phyloP scores from a whole-genome alignment of 768 basidiomycete species.

The Pleurotus eryngii region DNA sequence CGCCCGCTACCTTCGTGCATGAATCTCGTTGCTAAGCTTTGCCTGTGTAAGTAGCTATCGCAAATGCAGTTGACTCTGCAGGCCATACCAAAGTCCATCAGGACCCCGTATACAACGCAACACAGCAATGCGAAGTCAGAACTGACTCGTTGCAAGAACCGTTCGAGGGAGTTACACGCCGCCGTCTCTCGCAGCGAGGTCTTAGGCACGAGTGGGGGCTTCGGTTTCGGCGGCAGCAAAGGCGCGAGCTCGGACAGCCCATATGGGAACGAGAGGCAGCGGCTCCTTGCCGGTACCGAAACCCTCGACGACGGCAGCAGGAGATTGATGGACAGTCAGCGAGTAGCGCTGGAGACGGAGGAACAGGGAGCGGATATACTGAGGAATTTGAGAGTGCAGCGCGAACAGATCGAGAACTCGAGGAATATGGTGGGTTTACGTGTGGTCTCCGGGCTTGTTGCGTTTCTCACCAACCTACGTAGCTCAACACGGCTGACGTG shows the following conservation, averaged over 20 bases:
- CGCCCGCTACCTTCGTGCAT: not conserved
- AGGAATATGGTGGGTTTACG: conserved; percentile 65
- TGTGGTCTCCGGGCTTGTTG: not conserved
- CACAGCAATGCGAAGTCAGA: conserved; percentile 70
- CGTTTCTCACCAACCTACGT: not conserved
- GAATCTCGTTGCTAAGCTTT: not conserved
- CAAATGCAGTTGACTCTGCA: conserved; percentile 95
- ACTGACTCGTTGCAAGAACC: conserved; percentile 72
- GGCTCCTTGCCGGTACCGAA: conserved; percentile 70
- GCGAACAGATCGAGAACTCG: conserved; percentile 89
- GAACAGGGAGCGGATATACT: conserved; percentile 88
- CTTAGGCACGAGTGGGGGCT: conserved; percentile 22
- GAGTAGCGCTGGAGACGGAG: conserved; percentile 91
- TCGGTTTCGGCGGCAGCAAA: conserved; percentile 5
- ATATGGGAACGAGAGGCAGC: conserved; percentile 65
- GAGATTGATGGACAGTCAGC: conserved; percentile 73
- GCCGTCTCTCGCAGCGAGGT: conserved; percentile 69
- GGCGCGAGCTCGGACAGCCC: conserved; percentile 62
- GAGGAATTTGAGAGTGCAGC: conserved; percentile 71
- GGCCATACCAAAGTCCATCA: conserved; percentile 83
- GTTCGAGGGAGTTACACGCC: conserved; percentile 67
- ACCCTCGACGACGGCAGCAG: conserved; percentile 71
- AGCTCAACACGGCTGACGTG: conserved; percentile 80
- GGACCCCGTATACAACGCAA: conserved; percentile 61
- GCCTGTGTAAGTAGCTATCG: conserved; percentile 55